Evolutionary conservation across 1,284 basidiomycete species (phyloP).

Genomic region (Somion occarium): DNA sequence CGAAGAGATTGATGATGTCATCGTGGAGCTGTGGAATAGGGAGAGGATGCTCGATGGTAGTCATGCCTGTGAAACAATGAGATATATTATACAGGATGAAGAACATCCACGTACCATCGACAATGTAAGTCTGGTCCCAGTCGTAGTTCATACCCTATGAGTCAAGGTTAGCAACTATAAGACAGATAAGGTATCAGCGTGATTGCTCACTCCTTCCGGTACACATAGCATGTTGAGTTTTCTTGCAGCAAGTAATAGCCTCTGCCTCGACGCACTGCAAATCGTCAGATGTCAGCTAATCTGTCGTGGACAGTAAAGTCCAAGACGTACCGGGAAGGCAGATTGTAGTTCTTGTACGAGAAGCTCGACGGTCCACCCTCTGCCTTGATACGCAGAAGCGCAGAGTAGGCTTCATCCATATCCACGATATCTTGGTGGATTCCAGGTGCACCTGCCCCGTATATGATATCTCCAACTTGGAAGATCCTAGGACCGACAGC

Average conservation of each 20-base stretch:
- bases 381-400: constrained; percentile 60
- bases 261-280: constrained; percentile 60
- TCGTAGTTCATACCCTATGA: constrained; percentile 65
- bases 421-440: constrained; percentile 63
- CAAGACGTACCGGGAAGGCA: constrained; percentile 50
- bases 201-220: constrained; percentile 51
- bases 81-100: neutral
- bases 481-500: constrained; percentile 67
- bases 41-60: constrained; percentile 68
- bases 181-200: neutral
- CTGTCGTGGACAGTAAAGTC: neutral
- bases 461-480: constrained; percentile 61
- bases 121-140: constrained; percentile 72
- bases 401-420: constrained; percentile 55
- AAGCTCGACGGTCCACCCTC: constrained; percentile 65
- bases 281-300: neutral
- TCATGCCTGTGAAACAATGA: constrained; percentile 52
- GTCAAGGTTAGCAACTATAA: neutral
- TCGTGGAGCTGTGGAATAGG: constrained; percentile 63
- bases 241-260: constrained; percentile 54
- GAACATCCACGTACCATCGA: constrained; percentile 47
- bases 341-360: constrained; percentile 74
- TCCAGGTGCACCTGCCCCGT: constrained; percentile 48
- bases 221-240: constrained; percentile 67
- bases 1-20: constrained; percentile 59